Conservation (phyloP, 805 yeast genomes). For the Zygoascus bituminiphila region DNA sequence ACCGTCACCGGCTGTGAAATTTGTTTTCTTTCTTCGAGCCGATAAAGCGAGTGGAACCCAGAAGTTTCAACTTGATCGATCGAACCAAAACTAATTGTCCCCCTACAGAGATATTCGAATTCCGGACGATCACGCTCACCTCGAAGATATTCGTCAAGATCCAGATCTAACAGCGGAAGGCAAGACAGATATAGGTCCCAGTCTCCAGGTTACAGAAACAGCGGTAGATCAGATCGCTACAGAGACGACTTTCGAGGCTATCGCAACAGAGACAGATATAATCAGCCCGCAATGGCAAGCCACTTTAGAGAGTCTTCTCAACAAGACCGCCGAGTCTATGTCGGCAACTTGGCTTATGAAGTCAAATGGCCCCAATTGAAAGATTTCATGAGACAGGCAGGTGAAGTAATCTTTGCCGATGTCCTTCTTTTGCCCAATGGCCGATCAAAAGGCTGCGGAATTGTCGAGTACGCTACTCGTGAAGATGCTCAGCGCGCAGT, state of each 20-base stretch:
- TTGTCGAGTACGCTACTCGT: slow-evolving; percentile 67
- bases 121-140: not conserved
- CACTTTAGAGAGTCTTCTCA: slow-evolving; percentile 4
- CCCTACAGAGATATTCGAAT: not conserved
- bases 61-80: too few relatives aligned
- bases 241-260: not conserved
- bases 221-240: not conserved
- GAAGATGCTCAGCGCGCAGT: slow-evolving; percentile 69
- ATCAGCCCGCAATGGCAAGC: not conserved
- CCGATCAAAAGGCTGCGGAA: slow-evolving; percentile 47
- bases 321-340: slow-evolving; percentile 36
- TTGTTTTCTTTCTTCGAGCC: too few relatives aligned
- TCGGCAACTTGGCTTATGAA: slow-evolving; percentile 35
- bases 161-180: not conserved
- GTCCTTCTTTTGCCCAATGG: slow-evolving; percentile 71
- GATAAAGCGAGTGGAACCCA: too few relatives aligned
- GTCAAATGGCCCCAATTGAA: slow-evolving; percentile 33
- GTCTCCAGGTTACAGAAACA: not conserved
- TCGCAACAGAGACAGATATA: not conserved
- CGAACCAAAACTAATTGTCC: not conserved
- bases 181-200: not conserved
- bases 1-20: too few relatives aligned
- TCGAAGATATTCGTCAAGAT: not conserved
- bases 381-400: slow-evolving; percentile 37
- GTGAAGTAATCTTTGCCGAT: slow-evolving; percentile 72